These are phyloP conservation scores for Cladophialophora chaetospira DNA, from an alignment of 2,329 filamentous ascomycete species.

Conservation along the genomic window DNA sequence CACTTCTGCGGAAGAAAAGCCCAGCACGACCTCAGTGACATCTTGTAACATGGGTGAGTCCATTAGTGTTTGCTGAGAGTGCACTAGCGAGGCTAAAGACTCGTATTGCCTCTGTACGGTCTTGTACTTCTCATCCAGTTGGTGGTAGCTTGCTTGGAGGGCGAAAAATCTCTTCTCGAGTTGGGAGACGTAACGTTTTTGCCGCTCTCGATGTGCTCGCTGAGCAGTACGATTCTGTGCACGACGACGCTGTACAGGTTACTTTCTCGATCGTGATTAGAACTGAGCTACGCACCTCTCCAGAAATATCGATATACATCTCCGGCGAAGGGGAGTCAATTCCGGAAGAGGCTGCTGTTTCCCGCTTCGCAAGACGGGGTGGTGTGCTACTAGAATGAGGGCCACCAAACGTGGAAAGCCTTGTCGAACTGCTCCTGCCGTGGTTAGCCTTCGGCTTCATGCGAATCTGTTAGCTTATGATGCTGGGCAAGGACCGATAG, in stretches of 20 bases:
- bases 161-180: slow-evolving; percentile 8
- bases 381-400: not conserved
- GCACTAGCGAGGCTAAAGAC: not conserved
- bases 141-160: slow-evolving; percentile 5
- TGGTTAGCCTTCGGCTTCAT: not conserved
- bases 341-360: not conserved
- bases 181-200: slow-evolving; percentile 9
- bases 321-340: not conserved
- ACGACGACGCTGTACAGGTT: slow-evolving; percentile 1
- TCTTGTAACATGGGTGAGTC: not conserved
- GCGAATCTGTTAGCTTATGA: not conserved
- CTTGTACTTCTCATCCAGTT: slow-evolving; percentile 8
- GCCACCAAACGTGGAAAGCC: not conserved
- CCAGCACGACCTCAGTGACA: not conserved
- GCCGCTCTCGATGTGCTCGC: slow-evolving; percentile 6
- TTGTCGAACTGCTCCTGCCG: not conserved
- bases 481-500: too few species aligned
- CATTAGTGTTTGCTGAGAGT: not conserved
- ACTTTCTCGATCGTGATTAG: not conserved
- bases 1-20: not conserved
- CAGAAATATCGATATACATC: slow-evolving; percentile 1
- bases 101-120: slow-evolving; percentile 3
- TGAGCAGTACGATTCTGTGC: slow-evolving; percentile 11
- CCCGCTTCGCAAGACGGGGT: not conserved
- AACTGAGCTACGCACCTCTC: not conserved